Evolutionary conservation across 2,329 filamentous ascomycete species (phyloP).

Genomic region (Ophiostoma perfectum): DNA sequence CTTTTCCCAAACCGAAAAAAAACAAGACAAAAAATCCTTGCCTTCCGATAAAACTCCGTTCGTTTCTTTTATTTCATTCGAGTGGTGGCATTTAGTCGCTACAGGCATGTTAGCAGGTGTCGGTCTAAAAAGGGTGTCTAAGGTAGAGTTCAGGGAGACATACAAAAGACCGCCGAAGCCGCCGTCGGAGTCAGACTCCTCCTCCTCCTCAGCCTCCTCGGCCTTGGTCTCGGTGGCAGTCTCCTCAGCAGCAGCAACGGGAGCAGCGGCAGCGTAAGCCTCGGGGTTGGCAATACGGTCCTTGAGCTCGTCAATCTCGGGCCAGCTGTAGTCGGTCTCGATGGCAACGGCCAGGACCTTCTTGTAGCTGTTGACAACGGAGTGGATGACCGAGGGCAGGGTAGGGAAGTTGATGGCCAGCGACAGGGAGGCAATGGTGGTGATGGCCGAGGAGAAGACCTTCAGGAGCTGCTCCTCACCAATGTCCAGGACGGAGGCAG

Average conservation of each 20-base stretch:
- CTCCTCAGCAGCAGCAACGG: conserved; percentile 54
- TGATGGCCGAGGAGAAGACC: conserved; percentile 73
- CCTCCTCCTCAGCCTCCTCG: conserved; percentile 63
- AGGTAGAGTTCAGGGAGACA: background rate
- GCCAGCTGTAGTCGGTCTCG: conserved; percentile 87
- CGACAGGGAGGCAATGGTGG: conserved; percentile 83
- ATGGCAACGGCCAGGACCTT: conserved; percentile 85
- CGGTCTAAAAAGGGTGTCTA: too few species aligned
- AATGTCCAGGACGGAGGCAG: conserved; percentile 80
- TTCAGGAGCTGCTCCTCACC: conserved; percentile 89
- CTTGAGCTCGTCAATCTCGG: conserved; percentile 96
- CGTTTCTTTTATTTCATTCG: conserved; percentile 6
- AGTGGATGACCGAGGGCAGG: conserved; percentile 93
- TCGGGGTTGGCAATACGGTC: conserved; percentile 99
- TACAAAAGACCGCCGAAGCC: conserved; percentile 76
- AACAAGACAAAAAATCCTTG: background rate
- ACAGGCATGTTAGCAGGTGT: conserved; percentile 10
- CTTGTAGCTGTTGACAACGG: conserved; percentile 97
- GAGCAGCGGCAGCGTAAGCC: conserved; percentile 80
- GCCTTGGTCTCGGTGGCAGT: conserved; percentile 60
- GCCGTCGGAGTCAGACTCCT: conserved; percentile 57
- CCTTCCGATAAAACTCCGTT: conserved; percentile 12
- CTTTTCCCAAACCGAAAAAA: conserved; percentile 13
- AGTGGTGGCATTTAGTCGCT: conserved; percentile 25
- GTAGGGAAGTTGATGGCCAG: conserved; percentile 94